Conservation (phyloP, 2,329 filamentous ascomycete species). For the Colletotrichum destructivum region DNA sequence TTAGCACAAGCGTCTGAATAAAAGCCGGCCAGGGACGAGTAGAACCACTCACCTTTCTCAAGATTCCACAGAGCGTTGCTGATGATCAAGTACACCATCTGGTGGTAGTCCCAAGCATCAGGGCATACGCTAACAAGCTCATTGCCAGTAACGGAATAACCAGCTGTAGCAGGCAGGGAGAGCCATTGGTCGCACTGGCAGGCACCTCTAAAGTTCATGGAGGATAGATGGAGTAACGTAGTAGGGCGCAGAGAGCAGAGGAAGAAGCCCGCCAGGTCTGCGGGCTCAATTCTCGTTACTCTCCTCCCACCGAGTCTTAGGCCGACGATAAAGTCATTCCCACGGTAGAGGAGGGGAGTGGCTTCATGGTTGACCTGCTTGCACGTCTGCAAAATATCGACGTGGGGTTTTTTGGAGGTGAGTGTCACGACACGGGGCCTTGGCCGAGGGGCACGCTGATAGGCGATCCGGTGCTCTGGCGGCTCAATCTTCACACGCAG, state of each 20-base stretch:
- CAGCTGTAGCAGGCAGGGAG: background rate
- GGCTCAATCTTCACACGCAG: constrained; percentile 34
- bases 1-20: constrained; percentile 4
- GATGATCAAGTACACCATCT: constrained; percentile 16
- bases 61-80: constrained; percentile 15
- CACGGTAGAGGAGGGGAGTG: constrained; percentile 49
- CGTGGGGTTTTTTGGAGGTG: constrained; percentile 41
- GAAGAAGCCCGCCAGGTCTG: constrained; percentile 41
- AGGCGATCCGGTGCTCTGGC: constrained; percentile 31
- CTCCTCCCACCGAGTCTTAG: constrained; percentile 40
- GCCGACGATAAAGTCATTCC: constrained; percentile 49
- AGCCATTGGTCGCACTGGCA: constrained; percentile 43
- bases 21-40: background rate
- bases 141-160: background rate
- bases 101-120: background rate
- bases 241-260: constrained; percentile 44
- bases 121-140: constrained; percentile 4
- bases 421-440: constrained; percentile 31
- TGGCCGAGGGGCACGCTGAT: constrained; percentile 28
- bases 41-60: constrained; percentile 9
- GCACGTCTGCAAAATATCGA: constrained; percentile 50
- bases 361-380: constrained; percentile 50
- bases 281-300: background rate
- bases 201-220: constrained; percentile 43
- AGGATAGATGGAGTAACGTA: constrained; percentile 41